Conservation (phyloP, 1,139 yeast species). For the Yamadazyma membranifaciens region DNA sequence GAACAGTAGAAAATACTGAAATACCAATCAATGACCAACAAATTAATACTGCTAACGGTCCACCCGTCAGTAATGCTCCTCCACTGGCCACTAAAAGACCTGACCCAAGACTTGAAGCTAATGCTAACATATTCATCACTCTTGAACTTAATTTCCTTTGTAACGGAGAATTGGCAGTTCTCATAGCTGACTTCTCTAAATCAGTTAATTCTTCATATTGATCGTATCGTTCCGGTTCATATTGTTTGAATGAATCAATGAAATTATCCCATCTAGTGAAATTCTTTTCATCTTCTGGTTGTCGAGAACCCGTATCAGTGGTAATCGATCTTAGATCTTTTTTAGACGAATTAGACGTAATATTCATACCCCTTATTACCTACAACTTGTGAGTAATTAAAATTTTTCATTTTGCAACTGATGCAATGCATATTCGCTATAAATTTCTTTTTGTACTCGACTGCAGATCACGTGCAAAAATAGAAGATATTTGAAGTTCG, state of each 20-base stretch:
- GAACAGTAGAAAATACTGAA: slow-evolving; percentile 34
- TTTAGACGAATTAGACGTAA: not conserved
- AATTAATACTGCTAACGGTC: slow-evolving; percentile 65
- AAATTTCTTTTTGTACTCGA: not conserved
- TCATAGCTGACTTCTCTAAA: slow-evolving; percentile 34
- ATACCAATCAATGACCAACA: slow-evolving; percentile 40
- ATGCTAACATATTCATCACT: slow-evolving; percentile 63
- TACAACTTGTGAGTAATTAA: not conserved
- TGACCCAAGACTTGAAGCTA: slow-evolving; percentile 80
- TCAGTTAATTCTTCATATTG: slow-evolving; percentile 28
- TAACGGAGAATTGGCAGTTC: slow-evolving; percentile 40
- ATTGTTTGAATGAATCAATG: slow-evolving; percentile 37
- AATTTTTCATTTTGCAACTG: slow-evolving; percentile 6
- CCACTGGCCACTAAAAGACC: slow-evolving; percentile 37
- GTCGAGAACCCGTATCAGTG: not conserved
- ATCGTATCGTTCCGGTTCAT: slow-evolving; percentile 16
- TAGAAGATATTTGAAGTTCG: too few species aligned
- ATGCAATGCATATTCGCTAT: slow-evolving; percentile 1
- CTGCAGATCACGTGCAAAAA: too few species aligned
- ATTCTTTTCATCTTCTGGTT: not conserved
- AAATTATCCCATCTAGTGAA: slow-evolving; percentile 32
- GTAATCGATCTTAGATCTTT: not conserved
- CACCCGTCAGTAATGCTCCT: slow-evolving; percentile 48
- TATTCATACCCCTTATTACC: slow-evolving; percentile 1
- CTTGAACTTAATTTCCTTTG: slow-evolving; percentile 33